These are phyloP conservation scores for Aspergillus quadrilineatus DNA, from an alignment of 2,329 filamentous ascomycete species.

Conservation along the genomic window DNA sequence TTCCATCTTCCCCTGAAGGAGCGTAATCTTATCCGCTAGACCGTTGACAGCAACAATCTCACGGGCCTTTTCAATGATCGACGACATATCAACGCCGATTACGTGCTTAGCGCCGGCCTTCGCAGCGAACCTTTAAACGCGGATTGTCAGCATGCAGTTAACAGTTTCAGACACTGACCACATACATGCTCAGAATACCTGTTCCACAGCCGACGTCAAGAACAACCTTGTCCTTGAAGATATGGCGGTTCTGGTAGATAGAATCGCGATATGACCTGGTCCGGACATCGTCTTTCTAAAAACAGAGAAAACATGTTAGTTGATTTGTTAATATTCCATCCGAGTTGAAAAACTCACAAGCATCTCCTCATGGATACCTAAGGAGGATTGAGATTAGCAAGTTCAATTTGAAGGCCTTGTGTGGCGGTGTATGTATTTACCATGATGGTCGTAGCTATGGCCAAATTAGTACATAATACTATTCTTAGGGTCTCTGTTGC, in stretches of 20 bases:
- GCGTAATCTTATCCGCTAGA: constrained; percentile 91
- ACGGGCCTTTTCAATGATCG: constrained; percentile 96
- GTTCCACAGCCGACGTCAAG: constrained; percentile 98
- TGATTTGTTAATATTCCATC: not conserved
- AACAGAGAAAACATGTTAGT: constrained; percentile 2
- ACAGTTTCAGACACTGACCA: constrained; percentile 3
- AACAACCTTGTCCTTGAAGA: constrained; percentile 89
- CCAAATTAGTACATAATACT: constrained; percentile 18
- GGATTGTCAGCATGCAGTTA: constrained; percentile 18
- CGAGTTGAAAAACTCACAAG: constrained; percentile 61
- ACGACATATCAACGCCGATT: constrained; percentile 99
- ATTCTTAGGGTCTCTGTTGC: not conserved
- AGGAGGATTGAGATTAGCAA: constrained; percentile 31
- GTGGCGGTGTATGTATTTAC: constrained; percentile 54
- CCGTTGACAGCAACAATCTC: constrained; percentile 93
- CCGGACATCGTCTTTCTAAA: constrained; percentile 95
- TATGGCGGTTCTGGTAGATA: constrained; percentile 93
- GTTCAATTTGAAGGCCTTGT: constrained; percentile 18
- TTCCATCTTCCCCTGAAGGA: constrained; percentile 99
- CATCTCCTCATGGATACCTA: constrained; percentile 97
- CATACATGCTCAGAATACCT: constrained; percentile 94
- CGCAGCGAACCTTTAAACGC: constrained; percentile 76
- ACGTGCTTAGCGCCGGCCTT: constrained; percentile 97
- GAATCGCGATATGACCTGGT: constrained; percentile 96
- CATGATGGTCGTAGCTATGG: constrained; percentile 93